A percentile compares a stretch with the other conserved stretches of the same genome.
Conservation (phyloP, 73 alveolate genomes). For the Halteria grandinella region DNA sequence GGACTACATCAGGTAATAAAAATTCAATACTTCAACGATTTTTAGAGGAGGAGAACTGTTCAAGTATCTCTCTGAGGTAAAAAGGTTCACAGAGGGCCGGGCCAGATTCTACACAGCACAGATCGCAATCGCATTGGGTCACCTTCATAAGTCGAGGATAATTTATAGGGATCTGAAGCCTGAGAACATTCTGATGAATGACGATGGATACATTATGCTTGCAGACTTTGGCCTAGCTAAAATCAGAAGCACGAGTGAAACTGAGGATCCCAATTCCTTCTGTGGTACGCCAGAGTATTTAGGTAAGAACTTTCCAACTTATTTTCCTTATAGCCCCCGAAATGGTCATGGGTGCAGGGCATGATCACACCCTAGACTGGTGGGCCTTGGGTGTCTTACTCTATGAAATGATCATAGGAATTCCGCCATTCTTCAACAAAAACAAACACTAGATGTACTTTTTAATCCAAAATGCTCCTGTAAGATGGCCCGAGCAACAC, state of each 20-base stretch:
- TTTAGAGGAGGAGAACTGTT: slow-evolving; percentile 62
- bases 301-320: background rate
- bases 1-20: slow-evolving; percentile 76
- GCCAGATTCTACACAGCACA: slow-evolving; percentile 75
- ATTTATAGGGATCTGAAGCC: slow-evolving; percentile 70
- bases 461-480: slow-evolving; percentile 24
- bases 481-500: slow-evolving; percentile 38
- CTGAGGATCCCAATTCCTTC: slow-evolving; percentile 30
- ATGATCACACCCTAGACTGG: slow-evolving; percentile 74
- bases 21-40: background rate
- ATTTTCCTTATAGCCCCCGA: slow-evolving; percentile 73
- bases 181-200: slow-evolving; percentile 69
- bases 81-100: slow-evolving; percentile 63
- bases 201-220: slow-evolving; percentile 62
- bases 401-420: slow-evolving; percentile 48
- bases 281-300: slow-evolving; percentile 74
- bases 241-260: background rate
- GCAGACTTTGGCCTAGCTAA: slow-evolving; percentile 74
- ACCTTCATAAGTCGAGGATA: slow-evolving; percentile 54
- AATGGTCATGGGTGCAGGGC: slow-evolving; percentile 77
- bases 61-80: slow-evolving; percentile 13
- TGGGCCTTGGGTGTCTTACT: slow-evolving; percentile 82
- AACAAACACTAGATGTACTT: slow-evolving; percentile 44
- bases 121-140: slow-evolving; percentile 63
- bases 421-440: slow-evolving; percentile 44